Evolutionary conservation across 1,284 basidiomycete species (phyloP).

Genomic region (Wallemia mellicola): DNA sequence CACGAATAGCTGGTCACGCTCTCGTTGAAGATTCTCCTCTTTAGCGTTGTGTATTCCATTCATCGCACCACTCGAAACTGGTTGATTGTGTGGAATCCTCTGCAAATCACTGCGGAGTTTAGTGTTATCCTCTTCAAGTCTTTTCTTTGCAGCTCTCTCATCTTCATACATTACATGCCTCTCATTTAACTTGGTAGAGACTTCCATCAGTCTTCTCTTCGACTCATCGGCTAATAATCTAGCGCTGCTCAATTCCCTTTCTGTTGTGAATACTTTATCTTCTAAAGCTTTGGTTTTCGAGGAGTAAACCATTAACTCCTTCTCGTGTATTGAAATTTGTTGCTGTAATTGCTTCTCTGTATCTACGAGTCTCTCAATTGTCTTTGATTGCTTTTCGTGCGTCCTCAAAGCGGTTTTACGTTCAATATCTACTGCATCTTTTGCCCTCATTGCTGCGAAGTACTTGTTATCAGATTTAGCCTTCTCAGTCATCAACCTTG

Average conservation of each 20-base stretch:
- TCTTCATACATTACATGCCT: constrained; percentile 5
- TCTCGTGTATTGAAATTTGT: constrained; percentile 11
- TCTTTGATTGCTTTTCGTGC: constrained; percentile 46
- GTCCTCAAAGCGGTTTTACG: constrained; percentile 32
- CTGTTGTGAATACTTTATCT: background rate
- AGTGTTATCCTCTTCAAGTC: constrained; percentile 7
- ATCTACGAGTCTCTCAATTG: constrained; percentile 37
- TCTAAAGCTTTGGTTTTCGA: background rate
- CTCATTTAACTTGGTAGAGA: constrained; percentile 7
- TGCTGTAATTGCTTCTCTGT: constrained; percentile 24
- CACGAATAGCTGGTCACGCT: constrained; percentile 30
- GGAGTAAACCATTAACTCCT: constrained; percentile 25
- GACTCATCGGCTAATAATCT: background rate
- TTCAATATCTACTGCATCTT: constrained; percentile 52
- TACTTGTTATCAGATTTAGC: constrained; percentile 88
- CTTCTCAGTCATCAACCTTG: constrained; percentile 24
- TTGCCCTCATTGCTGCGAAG: constrained; percentile 63
- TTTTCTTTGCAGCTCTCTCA: constrained; percentile 5
- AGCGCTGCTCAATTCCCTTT: background rate
- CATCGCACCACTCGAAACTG: constrained; percentile 13
- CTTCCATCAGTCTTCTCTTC: constrained; percentile 19
- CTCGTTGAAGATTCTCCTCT: background rate
- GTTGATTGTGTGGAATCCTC: constrained; percentile 9
- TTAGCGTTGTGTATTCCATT: background rate
- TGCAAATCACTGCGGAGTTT: constrained; percentile 1